Evolutionary conservation across 495 filamentous ascomycete genomes (phyloP).

Genomic region (Delitschia confertaspora): DNA sequence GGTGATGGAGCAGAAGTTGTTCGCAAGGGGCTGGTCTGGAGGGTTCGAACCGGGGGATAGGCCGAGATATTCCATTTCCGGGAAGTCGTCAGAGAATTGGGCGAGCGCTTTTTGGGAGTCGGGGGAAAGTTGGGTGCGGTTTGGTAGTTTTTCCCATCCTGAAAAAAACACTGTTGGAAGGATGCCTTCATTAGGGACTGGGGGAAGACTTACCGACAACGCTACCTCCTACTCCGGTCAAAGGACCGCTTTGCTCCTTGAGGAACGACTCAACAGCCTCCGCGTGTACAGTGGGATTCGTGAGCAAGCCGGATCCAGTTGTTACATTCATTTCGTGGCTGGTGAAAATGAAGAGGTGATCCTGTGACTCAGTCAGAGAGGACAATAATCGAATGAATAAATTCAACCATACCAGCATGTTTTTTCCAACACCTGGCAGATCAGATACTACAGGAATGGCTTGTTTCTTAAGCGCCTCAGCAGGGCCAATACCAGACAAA

Average conservation of each 20-base stretch:
- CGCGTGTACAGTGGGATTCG: background rate
- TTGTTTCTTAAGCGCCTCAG: slow-evolving; percentile 10
- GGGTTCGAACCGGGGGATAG: slow-evolving; percentile 29
- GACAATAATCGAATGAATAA: too few relatives aligned
- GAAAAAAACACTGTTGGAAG: too few relatives aligned
- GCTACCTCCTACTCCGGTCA: background rate
- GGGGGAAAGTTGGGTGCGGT: slow-evolving; percentile 1
- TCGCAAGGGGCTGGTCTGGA: slow-evolving; percentile 24
- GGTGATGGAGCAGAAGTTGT: slow-evolving; percentile 39
- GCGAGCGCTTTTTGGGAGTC: slow-evolving; percentile 31
- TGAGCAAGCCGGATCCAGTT: background rate
- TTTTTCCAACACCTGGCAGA: slow-evolving; percentile 21
- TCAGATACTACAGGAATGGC: slow-evolving; percentile 23
- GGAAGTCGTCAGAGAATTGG: slow-evolving; percentile 47
- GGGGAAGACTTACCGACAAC: background rate
- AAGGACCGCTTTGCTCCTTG: background rate
- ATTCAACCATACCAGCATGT: slow-evolving; percentile 1
- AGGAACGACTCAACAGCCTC: background rate
- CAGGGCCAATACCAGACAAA: slow-evolving; percentile 26
- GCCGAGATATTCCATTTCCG: slow-evolving; percentile 44
- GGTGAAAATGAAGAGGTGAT: background rate
- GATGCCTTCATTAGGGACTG: too few relatives aligned
- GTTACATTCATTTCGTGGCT: background rate
- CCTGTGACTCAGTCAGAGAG: too few relatives aligned
- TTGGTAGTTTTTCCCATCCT: slow-evolving; percentile 23